These are phyloP conservation scores for Gleditsia sinensis DNA, from an alignment of 306 rosid genomes.

Conservation along the genomic window DNA sequence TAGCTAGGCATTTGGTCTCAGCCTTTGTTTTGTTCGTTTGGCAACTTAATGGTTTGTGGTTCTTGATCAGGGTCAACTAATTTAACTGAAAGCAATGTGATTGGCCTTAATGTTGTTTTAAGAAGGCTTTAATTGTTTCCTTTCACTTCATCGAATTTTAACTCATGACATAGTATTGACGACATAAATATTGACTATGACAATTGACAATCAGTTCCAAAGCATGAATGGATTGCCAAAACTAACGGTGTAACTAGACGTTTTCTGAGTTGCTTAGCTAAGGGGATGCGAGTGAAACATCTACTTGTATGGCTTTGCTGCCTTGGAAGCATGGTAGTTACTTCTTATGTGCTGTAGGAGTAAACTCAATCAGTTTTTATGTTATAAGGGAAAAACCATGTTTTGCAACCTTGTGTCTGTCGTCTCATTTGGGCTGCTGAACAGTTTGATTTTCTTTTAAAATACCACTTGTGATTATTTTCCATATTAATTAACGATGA, in stretches of 20 bases:
- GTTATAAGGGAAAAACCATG: not conserved
- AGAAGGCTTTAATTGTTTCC: not conserved
- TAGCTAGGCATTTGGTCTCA: no score
- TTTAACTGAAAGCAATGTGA: not conserved
- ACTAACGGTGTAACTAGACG: no score
- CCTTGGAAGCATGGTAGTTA: not conserved
- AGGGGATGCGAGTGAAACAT: not conserved
- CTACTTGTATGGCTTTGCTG: not conserved
- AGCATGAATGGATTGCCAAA: not conserved
- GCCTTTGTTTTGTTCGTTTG: no score
- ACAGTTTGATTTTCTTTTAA: not conserved
- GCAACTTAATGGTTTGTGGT: not conserved
- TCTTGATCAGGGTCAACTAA: not conserved
- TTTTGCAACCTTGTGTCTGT: not conserved
- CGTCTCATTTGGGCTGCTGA: not conserved
- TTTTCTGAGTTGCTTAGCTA: no score
- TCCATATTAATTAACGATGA: slow-evolving; percentile 34
- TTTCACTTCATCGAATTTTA: not conserved
- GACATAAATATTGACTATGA: not conserved
- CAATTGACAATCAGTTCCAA: not conserved
- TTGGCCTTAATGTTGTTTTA: not conserved
- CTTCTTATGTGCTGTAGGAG: not conserved
- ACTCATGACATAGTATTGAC: no score
- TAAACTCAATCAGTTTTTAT: not conserved
- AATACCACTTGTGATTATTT: slow-evolving; percentile 6